Percentiles rank a stretch among this genome's conserved stretches.
These are phyloP conservation scores for Kwoniella bestiolae DNA, from an alignment of 768 basidiomycete species.

Conservation along the genomic window DNA sequence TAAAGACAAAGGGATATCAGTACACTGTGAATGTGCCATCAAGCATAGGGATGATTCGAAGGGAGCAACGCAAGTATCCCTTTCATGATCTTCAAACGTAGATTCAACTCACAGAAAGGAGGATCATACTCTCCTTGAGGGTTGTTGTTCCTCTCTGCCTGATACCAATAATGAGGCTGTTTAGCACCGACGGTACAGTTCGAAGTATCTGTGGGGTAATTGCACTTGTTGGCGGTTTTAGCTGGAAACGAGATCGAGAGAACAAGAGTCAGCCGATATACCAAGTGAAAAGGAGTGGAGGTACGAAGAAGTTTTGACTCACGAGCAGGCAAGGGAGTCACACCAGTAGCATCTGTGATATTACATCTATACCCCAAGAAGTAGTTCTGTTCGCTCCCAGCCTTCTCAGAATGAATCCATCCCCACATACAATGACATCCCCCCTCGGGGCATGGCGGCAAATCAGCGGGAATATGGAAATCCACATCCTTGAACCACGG, in stretches of 20 bases:
- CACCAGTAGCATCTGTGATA: constrained; percentile 47
- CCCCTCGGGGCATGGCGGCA: constrained; percentile 54
- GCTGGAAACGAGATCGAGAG: constrained; percentile 37
- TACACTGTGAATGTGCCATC: constrained; percentile 7
- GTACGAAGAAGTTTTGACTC: constrained; percentile 28
- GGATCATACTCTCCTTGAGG: constrained; percentile 49
- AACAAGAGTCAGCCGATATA: too few species aligned
- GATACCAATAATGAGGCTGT: constrained; percentile 55
- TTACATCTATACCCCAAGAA: constrained; percentile 51
- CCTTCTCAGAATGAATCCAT: constrained; percentile 51
- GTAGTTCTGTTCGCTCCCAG: constrained; percentile 50
- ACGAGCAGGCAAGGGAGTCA: constrained; percentile 44
- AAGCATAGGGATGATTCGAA: too few species aligned
- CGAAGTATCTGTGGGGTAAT: constrained; percentile 45
- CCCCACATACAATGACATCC: constrained; percentile 55
- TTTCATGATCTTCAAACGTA: not conserved
- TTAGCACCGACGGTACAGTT: constrained; percentile 55
- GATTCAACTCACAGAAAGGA: constrained; percentile 47
- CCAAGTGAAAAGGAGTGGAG: too few species aligned
- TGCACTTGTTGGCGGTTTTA: constrained; percentile 52
- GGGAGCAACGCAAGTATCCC: too few species aligned
- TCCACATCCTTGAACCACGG: constrained; percentile 54
- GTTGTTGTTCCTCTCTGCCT: constrained; percentile 49
- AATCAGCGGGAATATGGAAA: constrained; percentile 53
- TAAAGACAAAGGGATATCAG: not conserved